phyloP scores from a whole-genome alignment of 257 asterid species.

The Nicotiana sylvestris region DNA sequence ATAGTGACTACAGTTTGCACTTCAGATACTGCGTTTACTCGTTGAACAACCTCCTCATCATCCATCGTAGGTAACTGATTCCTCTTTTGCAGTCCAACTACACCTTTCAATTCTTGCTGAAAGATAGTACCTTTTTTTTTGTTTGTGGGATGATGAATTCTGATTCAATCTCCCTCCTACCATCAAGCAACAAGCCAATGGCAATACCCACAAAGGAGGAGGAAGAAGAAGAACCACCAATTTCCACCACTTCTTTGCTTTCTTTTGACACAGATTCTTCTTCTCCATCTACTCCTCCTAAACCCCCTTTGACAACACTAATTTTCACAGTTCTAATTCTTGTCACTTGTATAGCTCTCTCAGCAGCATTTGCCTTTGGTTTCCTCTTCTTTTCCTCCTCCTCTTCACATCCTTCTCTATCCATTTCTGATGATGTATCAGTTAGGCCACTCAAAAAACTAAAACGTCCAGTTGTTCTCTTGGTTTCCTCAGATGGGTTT shows the following conservation, averaged over 20 bases:
- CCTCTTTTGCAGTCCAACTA: background rate
- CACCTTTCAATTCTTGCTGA: background rate
- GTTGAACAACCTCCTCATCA: background rate
- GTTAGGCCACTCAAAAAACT: conserved; percentile 42
- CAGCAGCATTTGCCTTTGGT: conserved; percentile 48
- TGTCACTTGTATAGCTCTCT: conserved; percentile 36
- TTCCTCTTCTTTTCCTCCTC: conserved; percentile 39
- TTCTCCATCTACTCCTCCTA: conserved; percentile 18
- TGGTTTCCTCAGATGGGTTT: conserved; percentile 68
- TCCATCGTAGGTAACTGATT: background rate
- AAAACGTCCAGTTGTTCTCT: conserved; percentile 46
- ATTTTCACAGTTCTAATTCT: conserved; percentile 31
- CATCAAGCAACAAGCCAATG: conserved; percentile 19
- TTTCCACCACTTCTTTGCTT: conserved; percentile 26
- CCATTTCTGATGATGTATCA: conserved; percentile 25
- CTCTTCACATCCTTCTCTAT: background rate
- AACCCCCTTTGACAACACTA: conserved; percentile 10
- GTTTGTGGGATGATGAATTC: conserved; percentile 25
- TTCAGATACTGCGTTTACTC: background rate
- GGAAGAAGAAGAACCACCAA: conserved; percentile 27
- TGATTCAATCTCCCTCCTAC: conserved; percentile 32
- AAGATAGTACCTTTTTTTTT: background rate
- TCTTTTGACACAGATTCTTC: conserved; percentile 26
- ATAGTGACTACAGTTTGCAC: too few relatives aligned
- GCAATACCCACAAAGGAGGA: conserved; percentile 10